Base-by-base conservation (phyloP, 208 protist species). In the Leishmania arabica region DNA sequence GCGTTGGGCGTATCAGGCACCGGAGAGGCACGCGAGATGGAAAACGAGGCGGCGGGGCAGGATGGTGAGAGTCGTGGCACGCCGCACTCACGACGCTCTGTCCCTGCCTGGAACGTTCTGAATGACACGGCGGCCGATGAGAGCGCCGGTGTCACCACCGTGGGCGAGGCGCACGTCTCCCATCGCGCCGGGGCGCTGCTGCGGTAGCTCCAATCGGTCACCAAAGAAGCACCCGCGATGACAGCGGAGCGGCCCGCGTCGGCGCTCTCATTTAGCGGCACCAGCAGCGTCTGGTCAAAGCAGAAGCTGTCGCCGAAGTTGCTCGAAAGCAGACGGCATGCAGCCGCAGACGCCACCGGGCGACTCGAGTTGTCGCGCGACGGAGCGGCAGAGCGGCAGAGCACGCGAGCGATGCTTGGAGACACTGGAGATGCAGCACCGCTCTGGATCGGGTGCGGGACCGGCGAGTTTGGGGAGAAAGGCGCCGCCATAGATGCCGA, bases 211-310 rank as follows among this genome's bases (percentile, higher is more conserved):
- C n/a, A 60, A 45, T 49, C 69, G 56, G 27, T 34, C 27, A 83
- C 49, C 34, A 84, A 49, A 37, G 37, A 78, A 19, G 77, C 70
- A 69, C 80, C 65, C 49, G 72, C 54, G 45, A 78, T 54, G 53
- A 45, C 69, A 27, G 70, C 66, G 40, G 51, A 53, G 58, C 65
- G 34, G 66, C 58, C 54, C 74, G 53, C 64, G 9, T 77, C 75
- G 80, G 62, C 40, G 13, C 69, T 79, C 64, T 75, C 84, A 34
- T 77, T 75, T 40, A 83, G 60, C 64, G 80, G 80, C 58, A 89
- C 79, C 24, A 90, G 82, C 79, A 90, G 60, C 21, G 87, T 88
- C 82, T 88, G 84, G 42, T 88, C 77, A 66, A 88, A 86, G 75
- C 37, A 47, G 53, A 86, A 79, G 78, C 80, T 88, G 56, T 72